Base-by-base conservation (phyloP, 768 basidiomycete genomes). In the Pisolithus marmoratus region DNA sequence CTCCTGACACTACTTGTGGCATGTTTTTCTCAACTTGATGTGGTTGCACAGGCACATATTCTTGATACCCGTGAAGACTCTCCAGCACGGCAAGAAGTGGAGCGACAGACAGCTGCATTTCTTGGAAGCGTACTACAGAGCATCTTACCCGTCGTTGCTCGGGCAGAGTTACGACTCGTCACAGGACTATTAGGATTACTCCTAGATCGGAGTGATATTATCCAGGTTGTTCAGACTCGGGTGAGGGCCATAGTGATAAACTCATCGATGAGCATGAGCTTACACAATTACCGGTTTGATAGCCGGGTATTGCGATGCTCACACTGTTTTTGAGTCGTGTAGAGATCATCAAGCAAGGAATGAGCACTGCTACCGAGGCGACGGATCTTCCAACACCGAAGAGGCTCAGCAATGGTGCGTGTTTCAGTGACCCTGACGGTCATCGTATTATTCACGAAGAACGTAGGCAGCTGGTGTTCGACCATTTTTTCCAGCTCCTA, bases 21-120 rank as follows among this genome's bases (percentile, higher is more conserved):
- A 0, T 95, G 92, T 62, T 98, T 97, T 73, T 82, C 80, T 53
- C 94, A 97, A 66, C 77, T 98, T 51, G 95, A 97, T 64, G 92
- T 98, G 17, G 85, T 98, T 46, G 76, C 77, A 58, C 74, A 90
- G 47, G 88, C 93, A 4, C 80, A 81, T 37, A 55, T 87, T 17
- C 80, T 89, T 34, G 95, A 89, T 65, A 70, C 77, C 1, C 62
- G 80, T 0, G 77, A 87, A 54, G 83, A 88, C 57, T 79, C 79
- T 7, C 60, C 70, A 3, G 83, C 83, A 58, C 78, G 80, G 43
- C 71, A 73, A 40, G 89, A 91, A 34, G 79, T 87, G 14, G 94
- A 96, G 58, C 75, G 78, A n/a, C 90, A 95, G 67, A 94, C 93
- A 0, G 90, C 95, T 58, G 85, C 84, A 0, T 97, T 97, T 71